These are phyloP conservation scores for Russula dissimulans DNA, from an alignment of 768 basidiomycete species.

Conservation along the genomic window DNA sequence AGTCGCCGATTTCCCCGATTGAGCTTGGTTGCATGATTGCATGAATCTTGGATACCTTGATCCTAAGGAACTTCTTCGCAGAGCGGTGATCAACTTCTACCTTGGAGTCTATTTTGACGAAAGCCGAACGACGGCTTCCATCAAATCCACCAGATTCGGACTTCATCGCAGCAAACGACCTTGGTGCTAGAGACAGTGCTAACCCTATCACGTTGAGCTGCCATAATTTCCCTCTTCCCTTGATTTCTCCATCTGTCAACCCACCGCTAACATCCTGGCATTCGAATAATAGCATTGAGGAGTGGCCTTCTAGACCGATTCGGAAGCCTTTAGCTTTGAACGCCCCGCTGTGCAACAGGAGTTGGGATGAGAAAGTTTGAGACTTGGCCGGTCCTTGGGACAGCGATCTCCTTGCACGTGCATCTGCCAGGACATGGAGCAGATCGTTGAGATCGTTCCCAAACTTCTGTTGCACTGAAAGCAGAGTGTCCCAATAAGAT, in stretches of 20 bases:
- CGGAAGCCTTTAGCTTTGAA: conserved; percentile 73
- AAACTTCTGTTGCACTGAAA: conserved; percentile 81
- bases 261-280: conserved; percentile 66
- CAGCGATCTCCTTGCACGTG: conserved; percentile 29
- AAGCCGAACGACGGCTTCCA: conserved; percentile 64
- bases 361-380: conserved; percentile 12
- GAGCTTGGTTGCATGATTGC: conserved; percentile 94
- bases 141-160: conserved; percentile 38
- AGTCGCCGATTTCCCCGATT: conserved; percentile 83
- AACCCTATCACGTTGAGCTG: conserved; percentile 64
- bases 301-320: conserved; percentile 63
- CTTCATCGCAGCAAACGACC: conserved; percentile 29
- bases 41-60: conserved; percentile 68
- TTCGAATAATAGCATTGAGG: conserved; percentile 66
- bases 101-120: conserved; percentile 71
- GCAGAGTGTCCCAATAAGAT: conserved; percentile 72
- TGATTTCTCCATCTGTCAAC: conserved; percentile 36
- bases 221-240: conserved; percentile 38
- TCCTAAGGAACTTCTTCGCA: conserved; percentile 31
- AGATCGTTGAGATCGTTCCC: conserved; percentile 84
- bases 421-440: conserved; percentile 55
- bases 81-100: conserved; percentile 20
- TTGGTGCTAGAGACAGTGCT: conserved; percentile 74
- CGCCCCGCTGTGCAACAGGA: conserved; percentile 34
- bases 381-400: not conserved